Base-by-base conservation (phyloP, 139 green algal species). In the Picochlorum sp. region DNA sequence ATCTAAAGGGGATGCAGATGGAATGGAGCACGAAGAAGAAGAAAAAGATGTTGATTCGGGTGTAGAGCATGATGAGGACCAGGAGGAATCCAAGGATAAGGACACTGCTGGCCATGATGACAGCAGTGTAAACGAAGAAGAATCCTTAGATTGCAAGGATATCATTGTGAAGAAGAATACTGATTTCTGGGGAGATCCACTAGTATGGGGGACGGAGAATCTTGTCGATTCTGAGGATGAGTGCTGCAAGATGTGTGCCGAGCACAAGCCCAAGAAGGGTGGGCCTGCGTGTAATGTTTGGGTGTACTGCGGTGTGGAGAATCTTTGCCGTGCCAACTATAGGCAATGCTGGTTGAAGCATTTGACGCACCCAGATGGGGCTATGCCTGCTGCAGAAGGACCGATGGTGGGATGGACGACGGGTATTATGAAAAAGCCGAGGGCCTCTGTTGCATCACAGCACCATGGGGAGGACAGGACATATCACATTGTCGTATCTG, bases 341-440 rank as follows among this genome's bases (percentile, higher is more conserved):
- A 57, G 69, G 51, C 72, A 94, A 55, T 95, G 88, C 66, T 95
- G 88, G 88, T 76, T 95, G 1, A 95, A 95, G 73, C 83, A 95
- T 66, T 55, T 95, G 79, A 72, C 79, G 2, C 85, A 90, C 62
- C 82, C 85, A 3, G 67, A 74, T 24, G 85, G 70, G 20, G 71
- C 67, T 28, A 67, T 68, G 18, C 84, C 85, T 4, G 71, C 73
- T 20, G 60, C 58, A 21, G 49, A 83, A 49, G 88, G 88, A 3
- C 69, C 78, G 1, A 58, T 75, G 4, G 75, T 89, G n/a, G 67
- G 79, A 18, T 95, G 85, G 85, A 91, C 83, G 0, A 81, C 85
- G 11, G 88, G 88, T 34, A 76, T 86, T 28, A 61, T 87, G 9
- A 13, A 63, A n/a, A 14, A 11, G 32, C n/a, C 15, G 11, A 49